A percentile compares a stretch with the other conserved stretches of the same genome.
Conservation (phyloP, 768 basidiomycete genomes). For the Suillus subluteus region DNA sequence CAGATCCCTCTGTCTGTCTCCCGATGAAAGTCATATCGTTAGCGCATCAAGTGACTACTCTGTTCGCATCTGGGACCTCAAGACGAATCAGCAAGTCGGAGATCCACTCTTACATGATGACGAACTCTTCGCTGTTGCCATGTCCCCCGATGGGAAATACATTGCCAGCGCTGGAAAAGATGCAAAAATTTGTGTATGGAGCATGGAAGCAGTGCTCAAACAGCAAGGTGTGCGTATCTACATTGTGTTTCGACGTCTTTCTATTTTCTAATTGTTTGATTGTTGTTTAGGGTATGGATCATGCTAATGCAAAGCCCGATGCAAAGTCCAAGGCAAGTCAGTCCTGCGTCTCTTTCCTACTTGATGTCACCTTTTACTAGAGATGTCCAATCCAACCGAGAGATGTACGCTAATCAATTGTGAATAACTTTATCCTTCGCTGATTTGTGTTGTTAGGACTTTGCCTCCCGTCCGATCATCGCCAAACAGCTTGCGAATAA, state of each 20-base stretch:
- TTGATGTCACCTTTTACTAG: not conserved
- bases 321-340: not conserved
- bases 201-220: not conserved
- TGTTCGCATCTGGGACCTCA: not conserved
- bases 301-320: not conserved
- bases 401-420: not conserved
- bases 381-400: not conserved
- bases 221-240: too few species aligned
- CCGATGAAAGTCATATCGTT: not conserved
- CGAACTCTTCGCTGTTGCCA: not conserved
- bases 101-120: not conserved
- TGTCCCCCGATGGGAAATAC: not conserved
- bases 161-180: not conserved
- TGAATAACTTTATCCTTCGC: not conserved
- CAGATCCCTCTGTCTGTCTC: accelerated
- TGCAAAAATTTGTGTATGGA: not conserved
- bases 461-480: not conserved
- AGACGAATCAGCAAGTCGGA: not conserved
- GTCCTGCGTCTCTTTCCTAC: too few species aligned
- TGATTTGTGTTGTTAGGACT: not conserved
- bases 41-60: not conserved
- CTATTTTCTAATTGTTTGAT: too few species aligned
- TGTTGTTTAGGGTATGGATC: too few species aligned
- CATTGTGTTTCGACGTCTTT: too few species aligned
- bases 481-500: constrained; percentile 21